These are phyloP conservation scores for Rugosomyces carneus DNA, from an alignment of 1,284 basidiomycete genomes.

Conservation along the genomic window DNA sequence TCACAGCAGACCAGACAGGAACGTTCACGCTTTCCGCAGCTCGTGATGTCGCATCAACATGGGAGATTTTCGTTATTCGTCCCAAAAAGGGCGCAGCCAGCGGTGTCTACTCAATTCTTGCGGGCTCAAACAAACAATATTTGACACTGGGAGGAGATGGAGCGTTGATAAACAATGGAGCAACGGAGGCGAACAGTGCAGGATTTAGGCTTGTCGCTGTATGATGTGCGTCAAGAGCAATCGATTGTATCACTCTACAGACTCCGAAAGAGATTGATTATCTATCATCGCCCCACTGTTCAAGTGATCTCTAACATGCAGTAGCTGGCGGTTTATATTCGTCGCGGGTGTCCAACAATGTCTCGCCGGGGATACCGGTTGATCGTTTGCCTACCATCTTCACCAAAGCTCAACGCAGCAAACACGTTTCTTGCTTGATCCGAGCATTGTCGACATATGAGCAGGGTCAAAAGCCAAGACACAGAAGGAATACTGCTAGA, in stretches of 20 bases:
- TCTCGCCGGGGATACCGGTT: too few species aligned
- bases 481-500: not conserved
- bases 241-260: not conserved
- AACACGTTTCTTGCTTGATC: not conserved
- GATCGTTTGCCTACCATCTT: not conserved
- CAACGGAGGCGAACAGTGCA: slow-evolving; percentile 18
- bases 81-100: slow-evolving; percentile 22
- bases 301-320: not conserved
- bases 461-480: not conserved
- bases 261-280: not conserved
- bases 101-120: slow-evolving; percentile 23
- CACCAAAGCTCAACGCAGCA: not conserved
- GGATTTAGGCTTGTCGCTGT: slow-evolving; percentile 19
- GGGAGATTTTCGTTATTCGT: slow-evolving; percentile 27
- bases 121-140: slow-evolving; percentile 24
- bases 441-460: not conserved
- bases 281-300: not conserved
- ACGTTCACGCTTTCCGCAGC: slow-evolving; percentile 22
- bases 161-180: slow-evolving; percentile 21
- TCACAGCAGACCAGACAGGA: slow-evolving; percentile 27
- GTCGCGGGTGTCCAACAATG: not conserved
- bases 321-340: not conserved
- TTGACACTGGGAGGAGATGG: slow-evolving; percentile 19
- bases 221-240: slow-evolving; percentile 1
- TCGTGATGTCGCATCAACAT: slow-evolving; percentile 23